Percentiles rank a stretch among this genome's conserved stretches.
These are phyloP conservation scores for Lachancea nothofagi DNA, from an alignment of 805 yeast species.

Conservation along the genomic window DNA sequence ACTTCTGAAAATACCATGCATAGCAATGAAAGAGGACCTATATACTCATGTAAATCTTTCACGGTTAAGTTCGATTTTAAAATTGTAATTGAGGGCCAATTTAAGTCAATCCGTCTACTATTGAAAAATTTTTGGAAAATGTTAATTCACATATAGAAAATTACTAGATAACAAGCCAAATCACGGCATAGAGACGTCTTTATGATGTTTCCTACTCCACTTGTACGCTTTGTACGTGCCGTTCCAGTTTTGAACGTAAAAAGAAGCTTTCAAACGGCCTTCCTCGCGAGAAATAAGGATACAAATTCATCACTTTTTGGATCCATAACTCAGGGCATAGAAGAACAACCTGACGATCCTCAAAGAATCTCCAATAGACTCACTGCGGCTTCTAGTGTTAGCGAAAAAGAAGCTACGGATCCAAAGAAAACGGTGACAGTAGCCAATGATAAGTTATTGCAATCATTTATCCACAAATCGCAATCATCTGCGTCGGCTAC, in stretches of 20 bases:
- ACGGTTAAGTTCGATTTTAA: too few species aligned
- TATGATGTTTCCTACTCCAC: slow-evolving; percentile 2
- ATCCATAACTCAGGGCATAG: slow-evolving; percentile 20
- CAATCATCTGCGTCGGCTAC: slow-evolving; percentile 47
- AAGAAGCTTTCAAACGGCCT: slow-evolving; percentile 6
- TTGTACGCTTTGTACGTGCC: slow-evolving; percentile 1
- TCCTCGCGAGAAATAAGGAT: background rate
- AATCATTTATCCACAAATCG: slow-evolving; percentile 45
- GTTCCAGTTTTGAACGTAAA: background rate
- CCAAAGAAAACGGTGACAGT: slow-evolving; percentile 28
- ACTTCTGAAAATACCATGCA: too few species aligned
- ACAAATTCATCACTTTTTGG: slow-evolving; percentile 17
- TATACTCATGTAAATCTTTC: too few species aligned
- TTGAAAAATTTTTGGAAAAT: slow-evolving; percentile 4
- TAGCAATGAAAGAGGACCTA: too few species aligned
- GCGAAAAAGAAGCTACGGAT: slow-evolving; percentile 21
- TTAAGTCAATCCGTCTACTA: too few species aligned
- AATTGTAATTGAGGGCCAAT: too few species aligned
- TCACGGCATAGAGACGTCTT: background rate
- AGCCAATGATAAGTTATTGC: slow-evolving; percentile 36
- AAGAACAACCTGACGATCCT: slow-evolving; percentile 18
- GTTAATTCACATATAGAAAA: background rate
- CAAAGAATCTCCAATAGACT: slow-evolving; percentile 21
- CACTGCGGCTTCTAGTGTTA: slow-evolving; percentile 14
- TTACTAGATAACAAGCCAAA: background rate